Evolutionary conservation across 495 filamentous ascomycete genomes (phyloP).

Genomic region (Melanomma pulvis-pyrius): DNA sequence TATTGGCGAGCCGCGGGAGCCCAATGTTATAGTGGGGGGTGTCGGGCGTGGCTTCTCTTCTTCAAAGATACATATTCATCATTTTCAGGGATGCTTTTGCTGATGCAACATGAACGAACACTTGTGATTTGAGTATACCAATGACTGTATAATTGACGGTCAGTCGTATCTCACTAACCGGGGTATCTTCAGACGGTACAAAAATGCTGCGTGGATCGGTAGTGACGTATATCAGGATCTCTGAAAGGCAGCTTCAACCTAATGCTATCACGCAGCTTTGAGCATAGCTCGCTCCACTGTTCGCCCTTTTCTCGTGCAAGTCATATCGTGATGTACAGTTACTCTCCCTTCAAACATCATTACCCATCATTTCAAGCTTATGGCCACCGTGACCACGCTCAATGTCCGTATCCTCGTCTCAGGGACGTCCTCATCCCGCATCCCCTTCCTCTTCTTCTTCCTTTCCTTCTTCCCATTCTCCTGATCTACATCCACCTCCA

Average conservation of each 20-base stretch:
- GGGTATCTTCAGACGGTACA: neutral
- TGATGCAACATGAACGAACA: neutral
- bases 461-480: constrained; percentile 45
- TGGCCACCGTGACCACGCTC: constrained; percentile 67
- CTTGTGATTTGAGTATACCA: neutral
- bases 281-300: too few species aligned
- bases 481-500: constrained; percentile 17
- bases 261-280: too few species aligned
- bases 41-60: too few species aligned
- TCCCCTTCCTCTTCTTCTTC: constrained; percentile 45
- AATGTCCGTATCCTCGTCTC: constrained; percentile 66
- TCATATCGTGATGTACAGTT: neutral
- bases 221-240: too few species aligned
- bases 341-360: neutral
- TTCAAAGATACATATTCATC: constrained; percentile 40
- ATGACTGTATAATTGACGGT: neutral
- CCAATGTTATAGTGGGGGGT: too few species aligned
- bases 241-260: too few species aligned
- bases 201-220: neutral
- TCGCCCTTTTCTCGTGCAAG: too few species aligned
- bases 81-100: too few species aligned
- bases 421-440: constrained; percentile 55
- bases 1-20: neutral
- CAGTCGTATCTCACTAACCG: neutral
- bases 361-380: constrained; percentile 56